Evolutionary conservation across 2,329 filamentous ascomycete species (phyloP), one percentile per base, ranked within the genome.

Genomic region (Penicillium thymicola): DNA sequence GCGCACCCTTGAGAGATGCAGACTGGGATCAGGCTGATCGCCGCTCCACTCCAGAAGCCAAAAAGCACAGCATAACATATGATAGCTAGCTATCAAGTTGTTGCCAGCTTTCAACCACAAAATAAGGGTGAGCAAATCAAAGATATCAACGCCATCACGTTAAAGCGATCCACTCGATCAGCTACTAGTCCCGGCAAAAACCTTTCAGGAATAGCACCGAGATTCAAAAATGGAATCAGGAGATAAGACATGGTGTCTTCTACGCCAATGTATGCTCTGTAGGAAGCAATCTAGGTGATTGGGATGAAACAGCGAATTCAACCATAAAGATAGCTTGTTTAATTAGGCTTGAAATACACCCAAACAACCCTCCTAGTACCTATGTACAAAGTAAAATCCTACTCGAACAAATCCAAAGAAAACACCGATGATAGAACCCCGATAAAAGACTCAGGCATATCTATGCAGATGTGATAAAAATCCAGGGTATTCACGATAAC

Each of bases 1-100:
- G 64, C 59, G 56, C 78, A 81, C 7, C 81, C 68, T 60, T 81
- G 77, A 3, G 76, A 77, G 4, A 81, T 68, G 51, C 78, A 81
- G 0, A 76, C 68, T 0, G 75, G 75, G 6, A 69, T 72, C 49
- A 77, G 42, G 32, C 68, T 72, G 38, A 76, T 69, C 23, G 72
- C 74, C 3, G 67, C 67, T 5, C 75, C 75, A 27, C 67, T 69
- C 34, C 62, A 70, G 54, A 77, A 76, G 2, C 74, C 74, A 41
- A 76, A 76, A 67, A 66, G 38, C 4, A 65, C 49, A 0, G 58
- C 51, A 37, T 61, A 66, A 18, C 56, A 55, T 3, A 65, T 57
- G 10, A 67, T 51, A 4, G 48, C 32, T 3, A n/a, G 43, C 36
- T n/a, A n/a, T n/a, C 14, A 59, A 13, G 27, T 55, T 58, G 10